Evolutionary conservation across 192 early-diverging fungal genomes (phyloP).

Genomic region (Fimicolochytrium jonesii): DNA sequence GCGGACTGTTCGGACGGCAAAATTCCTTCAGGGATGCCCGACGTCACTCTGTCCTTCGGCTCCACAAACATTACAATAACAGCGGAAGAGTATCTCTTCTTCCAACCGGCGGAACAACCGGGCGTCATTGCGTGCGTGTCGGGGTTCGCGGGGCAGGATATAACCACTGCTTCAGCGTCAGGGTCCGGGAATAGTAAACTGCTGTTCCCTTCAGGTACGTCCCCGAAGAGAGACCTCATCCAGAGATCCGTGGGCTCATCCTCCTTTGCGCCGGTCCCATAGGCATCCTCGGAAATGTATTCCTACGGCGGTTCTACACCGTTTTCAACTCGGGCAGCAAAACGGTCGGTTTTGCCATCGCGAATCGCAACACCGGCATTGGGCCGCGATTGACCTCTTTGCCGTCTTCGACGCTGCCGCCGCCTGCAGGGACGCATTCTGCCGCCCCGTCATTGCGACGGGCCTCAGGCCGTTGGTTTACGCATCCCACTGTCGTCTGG

Average conservation of each 20-base stretch:
- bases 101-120: neutral
- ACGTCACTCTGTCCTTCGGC: conserved; percentile 8
- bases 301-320: conserved; percentile 38
- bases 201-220: too few species aligned
- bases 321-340: conserved; percentile 30
- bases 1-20: conserved; percentile 8
- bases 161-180: neutral
- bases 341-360: conserved; percentile 23
- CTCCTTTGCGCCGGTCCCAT: too few species aligned
- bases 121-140: conserved; percentile 17
- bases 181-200: neutral
- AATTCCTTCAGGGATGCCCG: conserved; percentile 10
- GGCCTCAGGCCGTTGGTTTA: too few species aligned
- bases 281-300: conserved; percentile 41
- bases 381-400: too few species aligned
- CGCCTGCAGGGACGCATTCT: too few species aligned
- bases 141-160: conserved; percentile 26
- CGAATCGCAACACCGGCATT: too few species aligned
- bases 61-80: neutral
- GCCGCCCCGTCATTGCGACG: too few species aligned
- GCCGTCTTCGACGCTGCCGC: too few species aligned
- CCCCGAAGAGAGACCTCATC: too few species aligned
- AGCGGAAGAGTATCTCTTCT: conserved; percentile 22
- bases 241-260: too few species aligned
- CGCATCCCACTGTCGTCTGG: too few species aligned